Conservation (phyloP, 2,329 filamentous ascomycete species). For the Colletotrichum sublineola region DNA sequence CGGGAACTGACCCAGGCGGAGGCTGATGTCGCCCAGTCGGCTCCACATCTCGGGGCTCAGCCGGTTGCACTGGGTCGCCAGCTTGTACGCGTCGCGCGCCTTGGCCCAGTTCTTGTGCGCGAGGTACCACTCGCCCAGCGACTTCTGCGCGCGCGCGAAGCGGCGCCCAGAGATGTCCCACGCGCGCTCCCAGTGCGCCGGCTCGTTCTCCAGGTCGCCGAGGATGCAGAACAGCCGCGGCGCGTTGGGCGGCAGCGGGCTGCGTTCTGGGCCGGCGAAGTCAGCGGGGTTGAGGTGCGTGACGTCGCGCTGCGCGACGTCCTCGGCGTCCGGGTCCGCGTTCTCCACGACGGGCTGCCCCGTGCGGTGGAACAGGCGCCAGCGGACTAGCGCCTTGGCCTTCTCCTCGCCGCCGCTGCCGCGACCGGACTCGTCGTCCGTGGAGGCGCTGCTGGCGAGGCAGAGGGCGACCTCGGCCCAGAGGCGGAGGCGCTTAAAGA, state of each 20-base stretch:
- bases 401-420: conserved; percentile 79
- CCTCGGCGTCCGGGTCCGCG: conserved; percentile 61
- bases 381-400: conserved; percentile 80
- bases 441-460: conserved; percentile 72
- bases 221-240: conserved; percentile 93
- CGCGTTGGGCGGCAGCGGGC: conserved; percentile 82
- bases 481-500: conserved; percentile 92
- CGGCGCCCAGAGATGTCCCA: conserved; percentile 87
- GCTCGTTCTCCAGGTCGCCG: conserved; percentile 85
- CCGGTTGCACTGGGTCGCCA: conserved; percentile 83
- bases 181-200: conserved; percentile 82
- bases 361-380: conserved; percentile 81
- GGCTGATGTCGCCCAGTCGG: conserved; percentile 86
- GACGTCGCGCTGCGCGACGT: conserved; percentile 57
- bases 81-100: conserved; percentile 82
- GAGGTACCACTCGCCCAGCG: conserved; percentile 84
- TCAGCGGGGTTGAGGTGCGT: conserved; percentile 67
- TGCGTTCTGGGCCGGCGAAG: conserved; percentile 73
- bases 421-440: conserved; percentile 68
- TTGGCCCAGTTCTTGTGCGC: conserved; percentile 73
- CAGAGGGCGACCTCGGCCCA: conserved; percentile 97
- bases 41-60: conserved; percentile 90
- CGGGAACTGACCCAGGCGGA: conserved; percentile 81
- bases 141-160: conserved; percentile 89
- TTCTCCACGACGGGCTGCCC: conserved; percentile 46